Evolutionary conservation across 2,329 filamentous ascomycete species (phyloP).

Genomic region (Xylariaceae sp.): DNA sequence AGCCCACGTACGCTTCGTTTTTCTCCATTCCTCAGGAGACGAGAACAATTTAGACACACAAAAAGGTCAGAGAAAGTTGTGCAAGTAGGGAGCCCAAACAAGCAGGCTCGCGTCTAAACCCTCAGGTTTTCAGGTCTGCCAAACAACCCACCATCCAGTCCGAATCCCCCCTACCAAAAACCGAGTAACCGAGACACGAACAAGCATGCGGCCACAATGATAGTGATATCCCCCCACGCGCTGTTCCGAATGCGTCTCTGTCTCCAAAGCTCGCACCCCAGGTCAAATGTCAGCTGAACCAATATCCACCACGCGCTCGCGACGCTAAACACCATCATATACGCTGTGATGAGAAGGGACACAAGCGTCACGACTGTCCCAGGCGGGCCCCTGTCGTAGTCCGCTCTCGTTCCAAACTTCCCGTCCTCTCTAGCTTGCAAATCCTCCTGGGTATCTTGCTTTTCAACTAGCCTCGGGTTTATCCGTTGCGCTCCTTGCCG

Average conservation of each 20-base stretch:
- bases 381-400: background rate
- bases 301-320: conserved; percentile 24
- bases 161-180: conserved; percentile 10
- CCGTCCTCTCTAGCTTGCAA: background rate
- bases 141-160: conserved; percentile 13
- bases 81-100: background rate
- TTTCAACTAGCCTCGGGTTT: background rate
- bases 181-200: conserved; percentile 16
- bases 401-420: background rate
- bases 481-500: background rate
- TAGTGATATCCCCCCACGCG: conserved; percentile 22
- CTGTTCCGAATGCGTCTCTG: conserved; percentile 20
- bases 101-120: background rate
- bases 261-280: conserved; percentile 24
- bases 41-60: background rate
- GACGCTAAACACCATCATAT: conserved; percentile 18
- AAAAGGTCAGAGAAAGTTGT: background rate
- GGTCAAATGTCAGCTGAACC: conserved; percentile 26
- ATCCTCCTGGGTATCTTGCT: background rate
- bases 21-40: background rate
- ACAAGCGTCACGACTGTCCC: conserved; percentile 4
- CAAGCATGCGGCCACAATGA: conserved; percentile 19
- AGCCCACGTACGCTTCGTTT: background rate
- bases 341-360: conserved; percentile 10
- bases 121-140: background rate